Conservation (phyloP, 768 basidiomycete species). For the Dictyophora rubrovolvata region DNA sequence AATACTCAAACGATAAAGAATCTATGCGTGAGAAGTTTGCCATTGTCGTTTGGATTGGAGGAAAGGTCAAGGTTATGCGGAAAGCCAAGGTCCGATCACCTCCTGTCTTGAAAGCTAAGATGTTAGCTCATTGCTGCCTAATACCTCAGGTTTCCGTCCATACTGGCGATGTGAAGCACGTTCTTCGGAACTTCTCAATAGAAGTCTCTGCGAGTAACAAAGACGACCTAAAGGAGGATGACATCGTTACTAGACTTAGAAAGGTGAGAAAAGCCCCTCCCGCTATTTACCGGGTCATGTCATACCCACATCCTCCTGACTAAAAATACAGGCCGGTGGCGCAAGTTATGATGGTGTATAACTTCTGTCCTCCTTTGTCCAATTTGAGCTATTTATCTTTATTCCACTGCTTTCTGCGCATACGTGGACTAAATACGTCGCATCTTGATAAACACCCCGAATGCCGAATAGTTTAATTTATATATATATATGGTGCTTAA, state of each 20-base stretch:
- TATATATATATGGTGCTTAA: too few species aligned
- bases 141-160: slow-evolving; percentile 78
- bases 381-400: background rate
- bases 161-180: slow-evolving; percentile 74
- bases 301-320: background rate
- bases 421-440: background rate
- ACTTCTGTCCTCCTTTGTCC: background rate
- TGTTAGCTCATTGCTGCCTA: background rate
- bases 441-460: too few species aligned
- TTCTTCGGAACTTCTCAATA: slow-evolving; percentile 67
- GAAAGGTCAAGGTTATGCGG: slow-evolving; percentile 79
- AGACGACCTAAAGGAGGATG: slow-evolving; percentile 80
- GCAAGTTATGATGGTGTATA: slow-evolving; percentile 73
- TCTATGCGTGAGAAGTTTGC: slow-evolving; percentile 83
- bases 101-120: background rate
- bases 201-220: slow-evolving; percentile 79
- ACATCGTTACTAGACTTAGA: slow-evolving; percentile 70
- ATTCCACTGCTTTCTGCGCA: background rate
- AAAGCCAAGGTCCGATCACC: slow-evolving; percentile 63
- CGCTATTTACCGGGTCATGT: slow-evolving; percentile 7
- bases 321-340: slow-evolving; percentile 56
- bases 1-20: slow-evolving; percentile 81
- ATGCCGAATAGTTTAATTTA: too few species aligned
- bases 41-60: slow-evolving; percentile 77
- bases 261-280: slow-evolving; percentile 44